Conservation (phyloP, 176 grass and related monocot genomes). For the Metroxylon sagu region DNA sequence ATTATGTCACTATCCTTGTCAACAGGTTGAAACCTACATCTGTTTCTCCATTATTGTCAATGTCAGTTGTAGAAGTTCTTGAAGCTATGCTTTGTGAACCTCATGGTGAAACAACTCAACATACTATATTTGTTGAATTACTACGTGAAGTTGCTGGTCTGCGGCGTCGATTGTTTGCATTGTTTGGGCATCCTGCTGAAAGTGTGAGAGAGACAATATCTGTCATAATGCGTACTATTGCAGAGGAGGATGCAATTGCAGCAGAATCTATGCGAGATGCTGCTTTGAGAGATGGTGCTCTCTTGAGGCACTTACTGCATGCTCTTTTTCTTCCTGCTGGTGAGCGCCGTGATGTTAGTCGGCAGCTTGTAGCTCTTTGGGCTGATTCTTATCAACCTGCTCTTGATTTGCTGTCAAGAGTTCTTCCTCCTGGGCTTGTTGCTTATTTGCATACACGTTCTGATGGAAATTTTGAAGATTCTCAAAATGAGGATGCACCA, state of each 20-base stretch:
- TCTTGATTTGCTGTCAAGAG: constrained; percentile 83
- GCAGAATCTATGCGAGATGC: constrained; percentile 99
- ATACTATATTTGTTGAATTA: constrained; percentile 97
- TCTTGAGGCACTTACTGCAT: constrained; percentile 93
- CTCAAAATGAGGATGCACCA: constrained; percentile 66
- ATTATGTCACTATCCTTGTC: constrained; percentile 76
- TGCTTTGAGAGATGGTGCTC: constrained; percentile 94
- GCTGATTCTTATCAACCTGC: constrained; percentile 98
- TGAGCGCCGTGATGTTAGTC: constrained; percentile 88
- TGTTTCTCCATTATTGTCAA: constrained; percentile 81
- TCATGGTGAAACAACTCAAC: constrained; percentile 96
- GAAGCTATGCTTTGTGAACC: constrained; percentile 99
- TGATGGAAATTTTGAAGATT: constrained; percentile 60
- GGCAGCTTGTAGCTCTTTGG: constrained; percentile 96
- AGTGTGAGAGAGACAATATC: constrained; percentile 90
- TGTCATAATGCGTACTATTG: constrained; percentile 99
- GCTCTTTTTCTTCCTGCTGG: constrained; percentile 82
- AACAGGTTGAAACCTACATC: constrained; percentile 78
- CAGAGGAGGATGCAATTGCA: constrained; percentile 98
- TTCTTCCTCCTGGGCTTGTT: constrained; percentile 98
- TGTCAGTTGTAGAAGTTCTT: constrained; percentile 82
- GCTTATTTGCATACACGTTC: constrained; percentile 89
- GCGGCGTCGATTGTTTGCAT: constrained; percentile 79
- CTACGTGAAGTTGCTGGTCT: constrained; percentile 94
- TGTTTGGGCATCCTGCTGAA: constrained; percentile 96